phyloP scores from a whole-genome alignment of 1,284 basidiomycete species.

The Meira miltonrushii region DNA sequence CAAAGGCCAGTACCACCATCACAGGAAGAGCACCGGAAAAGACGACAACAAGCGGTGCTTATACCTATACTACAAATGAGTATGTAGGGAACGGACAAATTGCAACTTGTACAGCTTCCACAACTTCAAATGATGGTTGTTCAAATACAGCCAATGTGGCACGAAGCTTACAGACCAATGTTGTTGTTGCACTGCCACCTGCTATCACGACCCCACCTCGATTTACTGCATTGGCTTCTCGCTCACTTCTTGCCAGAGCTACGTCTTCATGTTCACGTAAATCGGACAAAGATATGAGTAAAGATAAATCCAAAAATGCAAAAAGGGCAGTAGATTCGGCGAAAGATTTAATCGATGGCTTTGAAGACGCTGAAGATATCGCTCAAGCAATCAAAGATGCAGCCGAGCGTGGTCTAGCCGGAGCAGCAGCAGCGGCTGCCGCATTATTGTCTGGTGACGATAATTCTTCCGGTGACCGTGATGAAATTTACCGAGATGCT shows the following conservation, averaged over 20 bases:
- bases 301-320: neutral
- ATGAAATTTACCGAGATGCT: neutral
- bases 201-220: no score
- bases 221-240: neutral
- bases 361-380: conserved; percentile 2
- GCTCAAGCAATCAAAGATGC: conserved; percentile 2
- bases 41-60: neutral
- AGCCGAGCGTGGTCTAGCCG: neutral
- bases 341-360: conserved; percentile 2
- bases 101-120: neutral
- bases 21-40: neutral
- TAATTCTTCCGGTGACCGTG: neutral
- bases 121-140: neutral
- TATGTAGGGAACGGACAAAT: neutral
- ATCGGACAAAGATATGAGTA: neutral
- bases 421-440: neutral
- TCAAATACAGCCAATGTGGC: conserved; percentile 1
- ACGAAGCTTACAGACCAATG: neutral
- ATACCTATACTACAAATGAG: neutral
- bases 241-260: neutral
- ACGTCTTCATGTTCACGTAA: neutral
- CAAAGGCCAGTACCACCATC: neutral
- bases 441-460: neutral
- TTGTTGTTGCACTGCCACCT: conserved; percentile 1
- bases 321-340: neutral